Conservation (phyloP, 192 early-diverging fungal genomes). For the Linderina pennispora region DNA sequence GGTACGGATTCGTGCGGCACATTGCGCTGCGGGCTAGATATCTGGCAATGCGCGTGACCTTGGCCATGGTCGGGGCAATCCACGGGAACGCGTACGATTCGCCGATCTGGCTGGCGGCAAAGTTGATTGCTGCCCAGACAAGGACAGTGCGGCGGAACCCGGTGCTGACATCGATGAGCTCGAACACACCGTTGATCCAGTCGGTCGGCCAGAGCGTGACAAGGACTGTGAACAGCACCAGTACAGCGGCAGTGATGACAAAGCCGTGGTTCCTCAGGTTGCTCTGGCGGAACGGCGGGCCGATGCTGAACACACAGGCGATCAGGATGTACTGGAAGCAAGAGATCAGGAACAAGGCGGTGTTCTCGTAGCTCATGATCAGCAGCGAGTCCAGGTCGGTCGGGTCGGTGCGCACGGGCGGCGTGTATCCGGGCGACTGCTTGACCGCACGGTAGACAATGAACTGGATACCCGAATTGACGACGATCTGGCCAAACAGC, state of each 20-base stretch:
- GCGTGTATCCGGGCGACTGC: conserved; percentile 67
- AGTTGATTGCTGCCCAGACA: conserved; percentile 54
- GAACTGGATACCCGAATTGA: conserved; percentile 78
- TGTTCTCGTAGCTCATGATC: conserved; percentile 83
- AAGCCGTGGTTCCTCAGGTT: conserved; percentile 69
- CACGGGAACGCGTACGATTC: conserved; percentile 40
- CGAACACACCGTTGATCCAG: conserved; percentile 52
- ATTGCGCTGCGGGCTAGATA: conserved; percentile 8
- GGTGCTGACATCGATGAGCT: conserved; percentile 57
- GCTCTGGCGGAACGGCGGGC: conserved; percentile 87
- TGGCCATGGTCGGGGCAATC: conserved; percentile 19
- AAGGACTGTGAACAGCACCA: conserved; percentile 61
- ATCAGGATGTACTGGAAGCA: conserved; percentile 92
- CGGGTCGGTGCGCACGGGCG: conserved; percentile 45
- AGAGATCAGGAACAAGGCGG: conserved; percentile 81
- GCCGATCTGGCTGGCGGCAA: conserved; percentile 17
- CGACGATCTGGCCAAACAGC: conserved; percentile 80
- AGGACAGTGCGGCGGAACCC: conserved; percentile 57
- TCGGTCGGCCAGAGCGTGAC: conserved; percentile 51
- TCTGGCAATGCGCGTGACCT: conserved; percentile 7
- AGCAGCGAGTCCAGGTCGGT: conserved; percentile 56
- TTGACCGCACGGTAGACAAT: conserved; percentile 64
- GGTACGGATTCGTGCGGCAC: no score
- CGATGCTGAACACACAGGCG: conserved; percentile 91
- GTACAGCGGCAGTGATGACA: conserved; percentile 31